Evolutionary conservation across 768 basidiomycete species (phyloP).

Genomic region (Termitomyces sp.): DNA sequence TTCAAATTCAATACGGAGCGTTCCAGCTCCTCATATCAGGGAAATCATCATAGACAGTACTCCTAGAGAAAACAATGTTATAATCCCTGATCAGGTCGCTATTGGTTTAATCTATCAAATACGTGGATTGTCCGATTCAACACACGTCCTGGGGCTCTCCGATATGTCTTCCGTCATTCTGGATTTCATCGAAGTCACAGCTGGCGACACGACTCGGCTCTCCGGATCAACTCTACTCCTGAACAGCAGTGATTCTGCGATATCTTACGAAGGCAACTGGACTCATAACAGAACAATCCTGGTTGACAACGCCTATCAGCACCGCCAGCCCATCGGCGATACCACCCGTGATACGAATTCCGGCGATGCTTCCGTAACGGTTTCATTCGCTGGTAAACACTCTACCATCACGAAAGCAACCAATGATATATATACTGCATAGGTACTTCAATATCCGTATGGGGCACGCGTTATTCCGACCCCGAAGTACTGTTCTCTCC

Average conservation of each 20-base stretch:
- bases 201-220: not conserved
- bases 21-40: not conserved
- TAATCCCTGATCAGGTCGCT: not conserved
- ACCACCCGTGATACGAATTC: not conserved
- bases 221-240: not conserved
- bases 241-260: not conserved
- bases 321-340: not conserved
- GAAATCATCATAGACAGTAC: not conserved
- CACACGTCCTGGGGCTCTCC: not conserved
- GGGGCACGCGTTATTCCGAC: not conserved
- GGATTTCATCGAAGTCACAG: not conserved
- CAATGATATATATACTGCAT: not conserved
- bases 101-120: not conserved
- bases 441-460: conserved; percentile 1
- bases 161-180: not conserved
- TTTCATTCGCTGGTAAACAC: not conserved
- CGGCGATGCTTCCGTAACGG: not conserved
- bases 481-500: not conserved
- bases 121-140: not conserved
- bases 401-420: not conserved
- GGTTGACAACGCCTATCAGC: not conserved
- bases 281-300: not conserved
- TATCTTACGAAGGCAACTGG: conserved; percentile 1
- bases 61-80: not conserved
- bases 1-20: not conserved